A percentile compares a stretch with the other conserved stretches of the same genome.
These are phyloP conservation scores for Solanum tarapatanum DNA, from an alignment of 257 asterid species.

Conservation along the genomic window DNA sequence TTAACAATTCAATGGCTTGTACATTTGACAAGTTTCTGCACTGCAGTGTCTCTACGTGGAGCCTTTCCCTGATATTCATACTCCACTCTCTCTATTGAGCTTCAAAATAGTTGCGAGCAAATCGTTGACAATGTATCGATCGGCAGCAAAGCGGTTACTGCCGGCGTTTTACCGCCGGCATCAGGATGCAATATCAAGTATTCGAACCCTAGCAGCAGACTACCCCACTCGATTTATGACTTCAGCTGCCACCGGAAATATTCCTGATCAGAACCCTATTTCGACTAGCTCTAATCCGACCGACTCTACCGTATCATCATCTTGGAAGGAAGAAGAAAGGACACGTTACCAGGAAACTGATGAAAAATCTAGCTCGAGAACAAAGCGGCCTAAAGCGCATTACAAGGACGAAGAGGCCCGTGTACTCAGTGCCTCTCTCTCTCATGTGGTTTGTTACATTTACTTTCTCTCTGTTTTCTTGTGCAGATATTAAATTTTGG, in stretches of 20 bases:
- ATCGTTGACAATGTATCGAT: constrained; percentile 33
- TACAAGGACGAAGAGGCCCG: constrained; percentile 75
- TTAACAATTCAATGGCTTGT: neutral
- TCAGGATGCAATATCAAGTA: constrained; percentile 1
- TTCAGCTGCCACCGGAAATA: constrained; percentile 23
- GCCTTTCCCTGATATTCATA: neutral
- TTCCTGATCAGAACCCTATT: constrained; percentile 19
- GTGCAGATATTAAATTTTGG: neutral
- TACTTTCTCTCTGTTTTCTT: neutral
- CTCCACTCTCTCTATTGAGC: neutral
- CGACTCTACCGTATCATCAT: constrained; percentile 13
- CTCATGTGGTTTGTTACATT: constrained; percentile 52
- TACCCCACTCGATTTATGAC: constrained; percentile 21
- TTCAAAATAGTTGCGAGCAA: neutral
- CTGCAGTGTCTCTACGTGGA: neutral
- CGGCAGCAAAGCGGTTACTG: constrained; percentile 43
- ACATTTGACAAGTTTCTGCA: neutral
- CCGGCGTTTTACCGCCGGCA: constrained; percentile 36
- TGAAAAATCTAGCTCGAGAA: constrained; percentile 21
- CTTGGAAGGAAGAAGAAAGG: constrained; percentile 6
- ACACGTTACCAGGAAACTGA: neutral
- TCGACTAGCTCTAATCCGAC: neutral
- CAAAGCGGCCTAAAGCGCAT: constrained; percentile 29
- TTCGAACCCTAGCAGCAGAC: constrained; percentile 4
- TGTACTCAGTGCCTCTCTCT: constrained; percentile 69